phyloP scores from a whole-genome alignment of 768 basidiomycete species.

The Mycena chlorophos region DNA sequence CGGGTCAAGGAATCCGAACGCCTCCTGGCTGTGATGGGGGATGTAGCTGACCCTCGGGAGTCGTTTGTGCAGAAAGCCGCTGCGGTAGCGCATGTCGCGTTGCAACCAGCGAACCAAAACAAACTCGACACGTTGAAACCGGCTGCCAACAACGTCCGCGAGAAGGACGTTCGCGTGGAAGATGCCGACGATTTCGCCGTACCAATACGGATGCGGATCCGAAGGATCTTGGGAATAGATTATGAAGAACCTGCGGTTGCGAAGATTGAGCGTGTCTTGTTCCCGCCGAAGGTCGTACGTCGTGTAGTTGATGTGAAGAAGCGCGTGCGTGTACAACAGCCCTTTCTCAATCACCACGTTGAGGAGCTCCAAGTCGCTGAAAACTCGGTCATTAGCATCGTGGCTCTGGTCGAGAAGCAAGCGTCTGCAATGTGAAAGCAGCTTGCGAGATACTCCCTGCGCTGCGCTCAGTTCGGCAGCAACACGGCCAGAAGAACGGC shows the following conservation, averaged over 20 bases:
- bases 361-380: neutral
- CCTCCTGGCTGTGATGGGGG: slow-evolving; percentile 25
- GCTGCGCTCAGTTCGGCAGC: too few species aligned
- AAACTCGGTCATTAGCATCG: too few species aligned
- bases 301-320: too few species aligned
- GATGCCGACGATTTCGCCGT: slow-evolving; percentile 34
- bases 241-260: slow-evolving; percentile 38
- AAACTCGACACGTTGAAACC: slow-evolving; percentile 27
- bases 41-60: slow-evolving; percentile 35
- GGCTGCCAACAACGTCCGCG: neutral
- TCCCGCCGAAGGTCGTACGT: too few species aligned
- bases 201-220: slow-evolving; percentile 35
- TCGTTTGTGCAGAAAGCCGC: slow-evolving; percentile 17
- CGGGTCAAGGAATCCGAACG: slow-evolving; percentile 43
- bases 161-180: slow-evolving; percentile 32
- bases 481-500: too few species aligned
- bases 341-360: neutral
- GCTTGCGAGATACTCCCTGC: too few species aligned
- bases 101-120: too few species aligned
- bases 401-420: too few species aligned
- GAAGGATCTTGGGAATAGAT: slow-evolving; percentile 25
- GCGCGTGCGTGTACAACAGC: neutral
- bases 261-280: slow-evolving; percentile 44
- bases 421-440: too few species aligned
- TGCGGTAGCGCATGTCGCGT: slow-evolving; percentile 21